phyloP scores from a whole-genome alignment of 345 rosid species.

The Populus deltoides region DNA sequence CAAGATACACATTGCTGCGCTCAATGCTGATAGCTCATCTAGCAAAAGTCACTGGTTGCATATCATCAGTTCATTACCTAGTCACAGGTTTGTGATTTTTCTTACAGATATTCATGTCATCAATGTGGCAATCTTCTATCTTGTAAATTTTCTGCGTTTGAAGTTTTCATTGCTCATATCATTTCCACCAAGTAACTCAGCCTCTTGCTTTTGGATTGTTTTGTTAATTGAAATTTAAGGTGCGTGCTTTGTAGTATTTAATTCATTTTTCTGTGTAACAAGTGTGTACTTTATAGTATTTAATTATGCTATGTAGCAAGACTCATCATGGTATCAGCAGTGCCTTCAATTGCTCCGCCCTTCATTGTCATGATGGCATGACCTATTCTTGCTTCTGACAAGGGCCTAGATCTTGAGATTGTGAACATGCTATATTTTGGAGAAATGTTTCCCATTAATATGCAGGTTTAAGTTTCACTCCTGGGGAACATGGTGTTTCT shows the following conservation, averaged over 20 bases:
- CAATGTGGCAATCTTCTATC: background rate
- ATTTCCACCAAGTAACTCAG: background rate
- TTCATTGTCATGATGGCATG: background rate
- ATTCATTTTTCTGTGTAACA: background rate
- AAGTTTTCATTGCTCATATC: background rate
- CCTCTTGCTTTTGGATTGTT: background rate
- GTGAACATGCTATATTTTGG: background rate
- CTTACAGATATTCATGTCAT: background rate
- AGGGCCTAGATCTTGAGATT: background rate
- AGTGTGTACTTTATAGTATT: too few relatives aligned
- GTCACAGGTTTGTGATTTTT: slow-evolving; percentile 50
- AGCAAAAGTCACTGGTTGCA: slow-evolving; percentile 46
- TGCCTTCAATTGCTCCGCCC: background rate
- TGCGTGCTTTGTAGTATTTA: background rate
- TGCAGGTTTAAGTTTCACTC: background rate
- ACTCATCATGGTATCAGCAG: background rate
- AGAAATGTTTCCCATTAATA: background rate
- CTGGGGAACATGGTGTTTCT: background rate
- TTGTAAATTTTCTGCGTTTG: background rate
- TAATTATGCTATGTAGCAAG: background rate
- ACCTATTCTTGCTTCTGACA: background rate
- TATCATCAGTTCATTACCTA: slow-evolving; percentile 59
- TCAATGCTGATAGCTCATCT: slow-evolving; percentile 50
- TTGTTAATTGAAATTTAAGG: background rate
- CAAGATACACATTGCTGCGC: slow-evolving; percentile 64